These are phyloP conservation scores for Cyclospora cayetanensis DNA, from an alignment of 169 alveolate species.

Conservation along the genomic window DNA sequence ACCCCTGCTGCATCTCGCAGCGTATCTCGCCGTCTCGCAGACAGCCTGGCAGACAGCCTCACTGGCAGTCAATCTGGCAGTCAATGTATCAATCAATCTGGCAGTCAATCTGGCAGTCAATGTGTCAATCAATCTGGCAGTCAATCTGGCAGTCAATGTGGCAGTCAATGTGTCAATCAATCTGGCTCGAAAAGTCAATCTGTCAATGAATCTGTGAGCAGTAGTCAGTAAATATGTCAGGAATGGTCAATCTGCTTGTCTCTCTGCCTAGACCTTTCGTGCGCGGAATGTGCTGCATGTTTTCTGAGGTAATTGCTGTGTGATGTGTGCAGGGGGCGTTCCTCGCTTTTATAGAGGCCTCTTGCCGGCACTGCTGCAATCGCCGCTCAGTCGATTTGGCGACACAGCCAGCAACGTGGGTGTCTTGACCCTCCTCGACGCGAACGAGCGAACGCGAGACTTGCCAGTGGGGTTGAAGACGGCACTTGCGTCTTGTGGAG, in stretches of 20 bases:
- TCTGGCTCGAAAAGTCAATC: no score
- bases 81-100: no score
- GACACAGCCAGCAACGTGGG: slow-evolving; percentile 88
- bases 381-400: slow-evolving; percentile 88
- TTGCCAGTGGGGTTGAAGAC: slow-evolving; percentile 82
- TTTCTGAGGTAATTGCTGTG: neutral
- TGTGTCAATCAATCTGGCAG: no score
- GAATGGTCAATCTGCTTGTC: neutral
- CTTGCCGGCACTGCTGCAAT: slow-evolving; percentile 85
- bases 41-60: no score
- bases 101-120: no score
- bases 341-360: slow-evolving; percentile 85
- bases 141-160: no score
- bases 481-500: slow-evolving; percentile 82
- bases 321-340: slow-evolving; percentile 80
- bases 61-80: no score
- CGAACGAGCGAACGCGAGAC: slow-evolving; percentile 72
- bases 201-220: no score
- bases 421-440: slow-evolving; percentile 77
- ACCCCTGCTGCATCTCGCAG: no score
- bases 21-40: no score
- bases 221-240: neutral
- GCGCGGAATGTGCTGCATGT: neutral
- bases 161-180: no score
- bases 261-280: neutral